A percentile compares a stretch with the other conserved stretches of the same genome.
phyloP scores from a whole-genome alignment of 805 yeast species.

The Lipomyces oligophaga region DNA sequence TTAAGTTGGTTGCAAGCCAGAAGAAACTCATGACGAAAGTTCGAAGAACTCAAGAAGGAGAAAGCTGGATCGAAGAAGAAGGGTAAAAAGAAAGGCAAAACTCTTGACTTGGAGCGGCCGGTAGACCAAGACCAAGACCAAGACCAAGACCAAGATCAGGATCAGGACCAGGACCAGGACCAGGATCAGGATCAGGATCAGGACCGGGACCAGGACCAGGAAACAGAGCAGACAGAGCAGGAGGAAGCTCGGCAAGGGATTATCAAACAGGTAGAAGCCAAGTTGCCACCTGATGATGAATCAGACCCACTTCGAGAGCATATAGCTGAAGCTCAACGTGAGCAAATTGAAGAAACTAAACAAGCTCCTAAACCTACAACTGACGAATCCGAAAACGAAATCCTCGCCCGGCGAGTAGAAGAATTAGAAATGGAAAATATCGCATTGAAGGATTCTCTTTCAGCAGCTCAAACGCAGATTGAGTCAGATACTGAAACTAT shows the following conservation, averaged over 20 bases:
- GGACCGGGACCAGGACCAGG: no score
- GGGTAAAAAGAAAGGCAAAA: constrained; percentile 11
- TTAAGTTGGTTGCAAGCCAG: no score
- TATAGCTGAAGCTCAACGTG: no score
- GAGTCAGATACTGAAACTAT: constrained; percentile 21
- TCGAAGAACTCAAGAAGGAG: constrained; percentile 61
- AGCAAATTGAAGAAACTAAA: neutral
- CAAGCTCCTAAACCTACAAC: neutral
- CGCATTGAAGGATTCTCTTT: constrained; percentile 20
- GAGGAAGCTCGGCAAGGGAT: no score
- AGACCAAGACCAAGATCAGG: no score
- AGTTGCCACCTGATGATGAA: no score
- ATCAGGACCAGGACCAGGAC: no score
- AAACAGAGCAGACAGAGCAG: no score
- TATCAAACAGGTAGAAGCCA: no score
- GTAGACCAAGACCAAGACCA: constrained; percentile 3
- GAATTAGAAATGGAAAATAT: constrained; percentile 18
- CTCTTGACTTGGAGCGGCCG: constrained; percentile 1
- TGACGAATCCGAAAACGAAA: neutral
- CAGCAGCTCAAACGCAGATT: constrained; percentile 24
- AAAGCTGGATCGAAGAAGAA: constrained; percentile 40
- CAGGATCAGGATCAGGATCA: no score
- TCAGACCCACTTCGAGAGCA: no score
- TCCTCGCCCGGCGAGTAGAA: neutral
- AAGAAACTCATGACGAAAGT: constrained; percentile 36